phyloP scores from a whole-genome alignment of 2,329 filamentous ascomycete species.

The Claviceps pazoutovae region DNA sequence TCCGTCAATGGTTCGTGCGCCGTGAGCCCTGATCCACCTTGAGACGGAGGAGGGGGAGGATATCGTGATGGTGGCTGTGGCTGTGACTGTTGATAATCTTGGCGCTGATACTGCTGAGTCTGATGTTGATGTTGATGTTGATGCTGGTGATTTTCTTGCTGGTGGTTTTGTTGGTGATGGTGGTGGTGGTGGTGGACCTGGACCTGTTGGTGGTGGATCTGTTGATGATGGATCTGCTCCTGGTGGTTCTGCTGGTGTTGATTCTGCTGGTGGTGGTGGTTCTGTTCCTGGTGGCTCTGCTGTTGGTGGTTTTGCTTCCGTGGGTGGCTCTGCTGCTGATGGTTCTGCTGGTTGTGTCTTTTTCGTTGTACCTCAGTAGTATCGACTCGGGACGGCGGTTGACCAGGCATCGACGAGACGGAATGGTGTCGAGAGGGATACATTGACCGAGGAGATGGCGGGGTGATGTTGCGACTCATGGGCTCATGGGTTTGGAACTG shows the following conservation, averaged over 20 bases:
- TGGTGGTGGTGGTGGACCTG: slow-evolving; percentile 17
- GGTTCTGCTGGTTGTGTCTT: not conserved
- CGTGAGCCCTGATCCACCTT: slow-evolving; percentile 9
- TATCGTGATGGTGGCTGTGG: slow-evolving; percentile 14
- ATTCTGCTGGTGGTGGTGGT: not conserved
- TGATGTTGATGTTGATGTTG: not conserved
- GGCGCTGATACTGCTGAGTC: not conserved
- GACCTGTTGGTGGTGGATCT: slow-evolving; percentile 13
- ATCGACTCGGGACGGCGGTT: slow-evolving; percentile 16
- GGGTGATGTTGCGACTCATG: slow-evolving; percentile 27
- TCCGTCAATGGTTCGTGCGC: slow-evolving; percentile 14
- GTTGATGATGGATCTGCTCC: not conserved
- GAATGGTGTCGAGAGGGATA: slow-evolving; percentile 25
- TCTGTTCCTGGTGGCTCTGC: not conserved
- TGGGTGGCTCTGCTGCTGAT: not conserved
- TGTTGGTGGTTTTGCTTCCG: slow-evolving; percentile 16
- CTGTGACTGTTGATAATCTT: not conserved
- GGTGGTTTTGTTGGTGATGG: too few species aligned
- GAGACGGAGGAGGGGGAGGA: slow-evolving; percentile 19
- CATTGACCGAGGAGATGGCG: slow-evolving; percentile 24
- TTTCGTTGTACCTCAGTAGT: slow-evolving; percentile 9
- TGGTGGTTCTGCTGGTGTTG: not conserved
- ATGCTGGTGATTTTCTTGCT: too few species aligned
- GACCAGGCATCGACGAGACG: slow-evolving; percentile 19
- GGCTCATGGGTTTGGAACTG: slow-evolving; percentile 34